Evolutionary conservation across 148 eudicot species (phyloP).

Genomic region (Limonium bicolor): DNA sequence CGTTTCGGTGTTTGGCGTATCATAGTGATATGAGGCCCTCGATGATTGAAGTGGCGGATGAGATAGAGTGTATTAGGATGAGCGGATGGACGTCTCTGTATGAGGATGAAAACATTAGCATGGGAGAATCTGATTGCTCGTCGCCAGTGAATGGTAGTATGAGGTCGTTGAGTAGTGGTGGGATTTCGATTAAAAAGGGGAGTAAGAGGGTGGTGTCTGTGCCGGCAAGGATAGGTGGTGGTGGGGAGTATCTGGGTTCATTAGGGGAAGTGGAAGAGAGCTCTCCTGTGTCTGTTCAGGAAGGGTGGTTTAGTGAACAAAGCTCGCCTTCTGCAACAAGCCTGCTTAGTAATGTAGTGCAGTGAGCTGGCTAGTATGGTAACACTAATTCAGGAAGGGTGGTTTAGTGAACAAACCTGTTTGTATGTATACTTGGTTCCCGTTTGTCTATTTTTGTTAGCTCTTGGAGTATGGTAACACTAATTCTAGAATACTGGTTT

Average conservation of each 20-base stretch:
- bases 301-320: constrained; percentile 6
- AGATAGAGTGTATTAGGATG: constrained; percentile 16
- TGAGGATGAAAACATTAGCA: not conserved
- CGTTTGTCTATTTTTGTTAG: no score
- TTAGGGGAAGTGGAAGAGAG: constrained; percentile 2
- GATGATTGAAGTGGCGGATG: constrained; percentile 29
- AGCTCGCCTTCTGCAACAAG: constrained; percentile 6
- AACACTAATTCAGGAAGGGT: no score
- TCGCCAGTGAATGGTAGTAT: no score
- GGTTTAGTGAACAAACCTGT: no score
- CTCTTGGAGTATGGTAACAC: no score
- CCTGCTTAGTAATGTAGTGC: constrained; percentile 1
- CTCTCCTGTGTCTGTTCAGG: constrained; percentile 1
- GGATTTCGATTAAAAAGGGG: not conserved
- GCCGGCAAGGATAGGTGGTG: not conserved
- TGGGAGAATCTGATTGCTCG: no score
- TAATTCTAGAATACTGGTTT: no score
- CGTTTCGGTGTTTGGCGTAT: constrained; percentile 39
- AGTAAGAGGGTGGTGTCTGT: not conserved
- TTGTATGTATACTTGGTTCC: no score
- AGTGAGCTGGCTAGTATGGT: no score
- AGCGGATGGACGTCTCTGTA: not conserved
- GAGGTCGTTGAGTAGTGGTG: no score
- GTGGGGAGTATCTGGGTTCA: not conserved
- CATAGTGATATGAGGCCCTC: constrained; percentile 40